Conservation (phyloP, 202 grass and related monocot genomes). For the Carex arenaria region DNA sequence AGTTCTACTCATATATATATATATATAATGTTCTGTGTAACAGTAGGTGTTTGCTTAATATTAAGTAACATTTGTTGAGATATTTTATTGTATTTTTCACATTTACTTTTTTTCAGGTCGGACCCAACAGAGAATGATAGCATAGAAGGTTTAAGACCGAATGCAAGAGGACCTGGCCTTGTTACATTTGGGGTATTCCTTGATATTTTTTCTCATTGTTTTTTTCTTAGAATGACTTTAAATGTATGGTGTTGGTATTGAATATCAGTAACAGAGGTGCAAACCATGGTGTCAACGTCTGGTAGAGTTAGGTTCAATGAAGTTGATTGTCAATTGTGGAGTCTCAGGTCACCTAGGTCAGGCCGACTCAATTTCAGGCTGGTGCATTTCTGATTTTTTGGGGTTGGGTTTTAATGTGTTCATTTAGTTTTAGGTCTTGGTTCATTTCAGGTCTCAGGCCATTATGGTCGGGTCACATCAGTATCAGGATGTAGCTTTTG, state of each 20-base stretch:
- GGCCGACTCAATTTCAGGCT: background rate
- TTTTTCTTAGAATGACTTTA: background rate
- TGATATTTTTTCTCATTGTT: background rate
- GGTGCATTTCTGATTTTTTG: background rate
- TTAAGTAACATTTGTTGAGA: background rate
- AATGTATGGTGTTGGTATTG: background rate
- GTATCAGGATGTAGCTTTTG: background rate
- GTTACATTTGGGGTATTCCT: slow-evolving; percentile 89
- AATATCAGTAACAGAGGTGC: background rate
- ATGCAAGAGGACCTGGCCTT: slow-evolving; percentile 94
- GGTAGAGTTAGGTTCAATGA: background rate
- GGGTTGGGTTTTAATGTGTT: background rate
- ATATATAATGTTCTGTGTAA: background rate
- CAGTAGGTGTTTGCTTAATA: background rate
- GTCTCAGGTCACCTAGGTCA: background rate
- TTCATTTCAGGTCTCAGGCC: background rate
- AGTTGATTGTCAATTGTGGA: background rate
- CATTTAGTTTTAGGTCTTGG: slow-evolving; percentile 1
- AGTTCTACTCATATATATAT: no score
- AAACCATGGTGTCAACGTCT: background rate
- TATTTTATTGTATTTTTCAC: background rate
- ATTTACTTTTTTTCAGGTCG: slow-evolving; percentile 56
- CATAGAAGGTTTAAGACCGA: slow-evolving; percentile 93
- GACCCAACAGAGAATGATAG: slow-evolving; percentile 99
- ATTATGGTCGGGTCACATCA: background rate